Evolutionary conservation across 345 rosid species (phyloP).

Genomic region (Lepidium didymum): DNA sequence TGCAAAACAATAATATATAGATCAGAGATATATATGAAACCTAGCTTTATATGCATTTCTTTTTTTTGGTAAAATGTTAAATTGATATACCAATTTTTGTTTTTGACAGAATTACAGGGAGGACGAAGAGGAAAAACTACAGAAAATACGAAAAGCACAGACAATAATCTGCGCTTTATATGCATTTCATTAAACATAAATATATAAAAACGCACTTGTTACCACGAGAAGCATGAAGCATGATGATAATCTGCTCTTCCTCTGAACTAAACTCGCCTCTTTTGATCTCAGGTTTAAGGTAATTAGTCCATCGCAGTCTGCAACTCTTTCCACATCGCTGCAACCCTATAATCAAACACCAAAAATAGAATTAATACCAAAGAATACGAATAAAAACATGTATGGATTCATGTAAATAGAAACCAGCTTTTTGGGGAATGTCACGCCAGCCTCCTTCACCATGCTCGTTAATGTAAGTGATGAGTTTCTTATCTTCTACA

Average conservation of each 20-base stretch:
- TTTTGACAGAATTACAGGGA: too few species aligned
- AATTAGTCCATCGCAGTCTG: constrained; percentile 40
- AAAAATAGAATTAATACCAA: too few species aligned
- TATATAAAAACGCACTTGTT: constrained; percentile 30
- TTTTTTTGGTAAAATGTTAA: too few species aligned
- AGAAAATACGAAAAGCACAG: too few species aligned
- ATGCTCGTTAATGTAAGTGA: constrained; percentile 22
- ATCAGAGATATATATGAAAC: too few species aligned
- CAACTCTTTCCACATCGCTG: constrained; percentile 47
- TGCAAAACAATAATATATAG: neutral
- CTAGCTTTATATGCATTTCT: too few species aligned
- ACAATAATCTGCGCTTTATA: too few species aligned
- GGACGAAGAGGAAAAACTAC: too few species aligned
- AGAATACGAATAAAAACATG: neutral
- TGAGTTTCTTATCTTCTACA: constrained; percentile 28
- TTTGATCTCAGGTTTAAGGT: constrained; percentile 37
- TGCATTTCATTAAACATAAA: neutral
- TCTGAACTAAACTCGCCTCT: constrained; percentile 38
- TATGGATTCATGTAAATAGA: neutral
- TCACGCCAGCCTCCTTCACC: constrained; percentile 35
- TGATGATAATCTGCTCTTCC: constrained; percentile 38
- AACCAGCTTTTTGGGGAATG: constrained; percentile 30
- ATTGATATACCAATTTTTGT: too few species aligned
- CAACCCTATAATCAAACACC: constrained; percentile 25
- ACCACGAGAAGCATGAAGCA: constrained; percentile 42